phyloP scores from a whole-genome alignment of 140 eudicot genomes.

The Oenanthe javanica region DNA sequence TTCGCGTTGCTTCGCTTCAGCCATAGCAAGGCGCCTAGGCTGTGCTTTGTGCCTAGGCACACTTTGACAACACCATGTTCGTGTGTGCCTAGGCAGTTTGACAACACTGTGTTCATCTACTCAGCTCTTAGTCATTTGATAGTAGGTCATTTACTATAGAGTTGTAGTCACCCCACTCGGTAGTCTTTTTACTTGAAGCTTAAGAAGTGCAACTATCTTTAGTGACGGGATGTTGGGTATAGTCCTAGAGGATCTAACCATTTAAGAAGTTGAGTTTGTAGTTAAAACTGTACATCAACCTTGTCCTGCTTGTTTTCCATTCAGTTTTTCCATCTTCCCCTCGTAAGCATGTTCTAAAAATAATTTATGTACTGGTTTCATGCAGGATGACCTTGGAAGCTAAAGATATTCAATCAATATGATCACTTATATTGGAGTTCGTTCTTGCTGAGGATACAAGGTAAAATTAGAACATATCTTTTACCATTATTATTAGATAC shows the following conservation, averaged over 20 bases:
- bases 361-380: not conserved
- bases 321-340: not conserved
- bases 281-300: not conserved
- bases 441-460: not conserved
- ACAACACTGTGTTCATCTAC: not conserved
- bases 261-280: not conserved
- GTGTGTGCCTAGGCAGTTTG: too few species aligned
- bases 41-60: too few species aligned
- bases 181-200: not conserved
- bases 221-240: not conserved
- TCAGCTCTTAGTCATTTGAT: not conserved
- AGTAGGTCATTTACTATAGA: not conserved
- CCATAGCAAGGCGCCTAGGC: too few species aligned
- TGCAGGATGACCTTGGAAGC: not conserved
- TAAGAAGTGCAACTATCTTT: not conserved
- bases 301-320: not conserved
- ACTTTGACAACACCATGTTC: too few species aligned
- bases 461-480: not conserved
- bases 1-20: too few species aligned
- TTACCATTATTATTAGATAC: not conserved
- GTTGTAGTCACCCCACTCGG: not conserved
- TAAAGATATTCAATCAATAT: not conserved
- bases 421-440: not conserved
- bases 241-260: not conserved
- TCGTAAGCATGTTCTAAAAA: not conserved